A percentile compares a stretch with the other conserved stretches of the same genome.
Conservation (phyloP, 2,329 filamentous ascomycete genomes). For the Claviceps sp. region DNA sequence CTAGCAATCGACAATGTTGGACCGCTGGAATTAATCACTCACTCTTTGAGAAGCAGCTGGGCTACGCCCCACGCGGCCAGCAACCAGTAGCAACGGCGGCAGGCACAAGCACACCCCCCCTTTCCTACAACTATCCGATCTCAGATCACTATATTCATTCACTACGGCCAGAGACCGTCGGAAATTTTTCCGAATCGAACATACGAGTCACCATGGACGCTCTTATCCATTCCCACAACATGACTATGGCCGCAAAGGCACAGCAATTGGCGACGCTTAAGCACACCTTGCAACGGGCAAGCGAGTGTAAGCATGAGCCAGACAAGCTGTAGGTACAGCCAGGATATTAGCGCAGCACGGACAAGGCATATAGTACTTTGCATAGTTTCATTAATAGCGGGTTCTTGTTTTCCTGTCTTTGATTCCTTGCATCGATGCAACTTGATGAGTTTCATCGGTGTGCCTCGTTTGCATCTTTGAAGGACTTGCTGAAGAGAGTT, state of each 20-base stretch:
- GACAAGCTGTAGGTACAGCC: no score
- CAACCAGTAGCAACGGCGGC: neutral
- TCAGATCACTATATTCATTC: neutral
- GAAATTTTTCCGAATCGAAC: neutral
- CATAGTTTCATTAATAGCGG: neutral
- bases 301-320: neutral
- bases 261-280: neutral
- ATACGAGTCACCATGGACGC: conserved; percentile 3
- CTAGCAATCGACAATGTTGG: neutral
- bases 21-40: neutral
- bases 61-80: neutral
- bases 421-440: neutral
- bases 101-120: neutral
- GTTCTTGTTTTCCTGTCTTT: no score
- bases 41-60: neutral
- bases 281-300: neutral
- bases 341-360: neutral
- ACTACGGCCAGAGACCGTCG: neutral
- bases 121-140: neutral
- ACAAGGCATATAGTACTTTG: neutral
- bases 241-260: neutral
- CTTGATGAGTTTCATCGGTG: neutral
- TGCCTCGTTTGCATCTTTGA: neutral
- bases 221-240: neutral
- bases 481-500: no score